phyloP scores from a whole-genome alignment of 2,329 filamentous ascomycete genomes.

The Nemania sp. region DNA sequence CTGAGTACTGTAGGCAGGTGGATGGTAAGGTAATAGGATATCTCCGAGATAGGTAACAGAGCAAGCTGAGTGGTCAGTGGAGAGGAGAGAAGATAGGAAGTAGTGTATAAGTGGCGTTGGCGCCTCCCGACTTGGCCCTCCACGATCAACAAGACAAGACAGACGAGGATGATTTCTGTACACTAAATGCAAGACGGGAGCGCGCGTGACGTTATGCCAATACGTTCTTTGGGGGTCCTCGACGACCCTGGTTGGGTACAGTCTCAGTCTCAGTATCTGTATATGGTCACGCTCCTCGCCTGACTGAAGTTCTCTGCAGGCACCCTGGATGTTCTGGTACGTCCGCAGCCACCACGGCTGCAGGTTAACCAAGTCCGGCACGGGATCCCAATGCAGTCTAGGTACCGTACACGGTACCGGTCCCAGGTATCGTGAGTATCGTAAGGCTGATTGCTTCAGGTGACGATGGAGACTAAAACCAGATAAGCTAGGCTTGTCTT shows the following conservation, averaged over 20 bases:
- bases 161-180: slow-evolving; percentile 7
- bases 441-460: slow-evolving; percentile 45
- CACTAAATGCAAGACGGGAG: slow-evolving; percentile 11
- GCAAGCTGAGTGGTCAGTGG: slow-evolving; percentile 17
- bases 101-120: background rate
- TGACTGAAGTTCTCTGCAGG: slow-evolving; percentile 25
- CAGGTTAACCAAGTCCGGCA: slow-evolving; percentile 18
- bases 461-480: slow-evolving; percentile 57
- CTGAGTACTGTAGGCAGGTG: background rate
- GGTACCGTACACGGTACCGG: slow-evolving; percentile 19
- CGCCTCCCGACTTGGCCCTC: background rate
- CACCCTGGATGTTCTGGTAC: slow-evolving; percentile 22
- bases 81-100: background rate
- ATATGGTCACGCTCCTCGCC: slow-evolving; percentile 10
- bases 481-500: slow-evolving; percentile 64
- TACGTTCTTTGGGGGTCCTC: slow-evolving; percentile 16
- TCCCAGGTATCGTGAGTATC: slow-evolving; percentile 18
- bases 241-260: slow-evolving; percentile 17
- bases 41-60: slow-evolving; percentile 8
- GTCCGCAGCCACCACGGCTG: slow-evolving; percentile 25
- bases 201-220: slow-evolving; percentile 22
- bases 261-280: background rate
- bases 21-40: slow-evolving; percentile 19
- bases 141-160: slow-evolving; percentile 5
- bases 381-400: slow-evolving; percentile 20